phyloP scores from a whole-genome alignment of 441 rosid species.

The Populus hybrid region DNA sequence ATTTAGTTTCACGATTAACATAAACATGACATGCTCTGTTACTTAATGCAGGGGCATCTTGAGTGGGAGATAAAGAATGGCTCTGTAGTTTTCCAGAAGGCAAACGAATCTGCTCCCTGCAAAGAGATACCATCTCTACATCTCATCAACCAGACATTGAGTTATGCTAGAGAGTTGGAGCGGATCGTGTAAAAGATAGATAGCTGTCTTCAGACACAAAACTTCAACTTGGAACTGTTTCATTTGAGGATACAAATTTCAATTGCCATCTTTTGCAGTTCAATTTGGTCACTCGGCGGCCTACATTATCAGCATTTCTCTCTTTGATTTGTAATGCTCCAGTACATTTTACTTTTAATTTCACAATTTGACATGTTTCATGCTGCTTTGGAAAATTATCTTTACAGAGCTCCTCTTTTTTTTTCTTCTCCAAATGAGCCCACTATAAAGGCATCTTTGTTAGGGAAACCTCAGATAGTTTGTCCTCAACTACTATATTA shows the following conservation, averaged over 20 bases:
- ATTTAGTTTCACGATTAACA: neutral
- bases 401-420: too few species aligned
- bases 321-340: neutral
- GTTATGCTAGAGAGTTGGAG: slow-evolving; percentile 96
- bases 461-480: too few species aligned
- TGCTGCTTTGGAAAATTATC: too few species aligned
- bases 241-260: neutral
- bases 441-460: too few species aligned
- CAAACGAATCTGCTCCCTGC: slow-evolving; percentile 74
- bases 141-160: slow-evolving; percentile 92
- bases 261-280: slow-evolving; percentile 2
- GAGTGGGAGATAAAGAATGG: slow-evolving; percentile 90
- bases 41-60: slow-evolving; percentile 60
- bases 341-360: too few species aligned
- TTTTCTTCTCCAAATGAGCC: too few species aligned
- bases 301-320: neutral
- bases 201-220: neutral
- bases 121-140: slow-evolving; percentile 93
- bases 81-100: slow-evolving; percentile 75
- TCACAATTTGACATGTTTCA: too few species aligned
- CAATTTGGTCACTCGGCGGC: slow-evolving; percentile 7
- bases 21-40: neutral
- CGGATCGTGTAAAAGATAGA: slow-evolving; percentile 61
- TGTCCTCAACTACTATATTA: too few species aligned
- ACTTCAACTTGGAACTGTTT: slow-evolving; percentile 4